phyloP scores from a whole-genome alignment of 2,329 filamentous ascomycete species.

The Curvularia hawaiiensis region DNA sequence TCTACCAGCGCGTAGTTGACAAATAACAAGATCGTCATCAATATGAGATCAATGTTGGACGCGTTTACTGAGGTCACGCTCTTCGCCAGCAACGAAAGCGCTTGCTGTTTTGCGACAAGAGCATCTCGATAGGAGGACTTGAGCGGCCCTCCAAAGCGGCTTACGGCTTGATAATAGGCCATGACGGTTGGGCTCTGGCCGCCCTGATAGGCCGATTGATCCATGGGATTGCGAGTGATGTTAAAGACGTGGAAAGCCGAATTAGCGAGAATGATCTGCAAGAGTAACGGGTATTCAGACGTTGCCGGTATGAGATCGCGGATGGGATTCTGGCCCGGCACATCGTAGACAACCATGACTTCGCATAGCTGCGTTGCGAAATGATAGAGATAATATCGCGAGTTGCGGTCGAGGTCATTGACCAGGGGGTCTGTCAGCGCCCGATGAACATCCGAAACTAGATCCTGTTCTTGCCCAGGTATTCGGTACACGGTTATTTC shows the following conservation, averaged over 20 bases:
- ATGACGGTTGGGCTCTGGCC: constrained; percentile 41
- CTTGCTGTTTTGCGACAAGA: constrained; percentile 56
- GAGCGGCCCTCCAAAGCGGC: constrained; percentile 45
- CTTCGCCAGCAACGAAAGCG: constrained; percentile 51
- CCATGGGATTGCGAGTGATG: constrained; percentile 43
- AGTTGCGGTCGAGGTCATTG: constrained; percentile 56
- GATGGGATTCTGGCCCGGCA: constrained; percentile 54
- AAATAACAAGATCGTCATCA: constrained; percentile 56
- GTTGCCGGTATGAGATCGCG: constrained; percentile 55
- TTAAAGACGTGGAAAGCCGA: constrained; percentile 56
- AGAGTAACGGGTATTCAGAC: constrained; percentile 51
- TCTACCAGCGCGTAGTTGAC: constrained; percentile 58
- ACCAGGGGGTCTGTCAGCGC: constrained; percentile 61
- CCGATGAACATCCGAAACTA: constrained; percentile 46
- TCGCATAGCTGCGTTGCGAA: constrained; percentile 58
- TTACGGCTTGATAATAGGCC: constrained; percentile 45
- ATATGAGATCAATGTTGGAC: constrained; percentile 48
- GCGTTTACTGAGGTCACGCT: constrained; percentile 35
- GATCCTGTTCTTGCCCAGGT: constrained; percentile 12
- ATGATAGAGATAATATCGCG: constrained; percentile 56
- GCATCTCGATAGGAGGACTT: constrained; percentile 43
- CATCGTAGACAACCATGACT: constrained; percentile 58
- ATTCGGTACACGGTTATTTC: background rate
- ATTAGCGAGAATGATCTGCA: constrained; percentile 55
- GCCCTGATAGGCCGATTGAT: constrained; percentile 40